Conservation (phyloP, 345 rosid species). For the Camelina hispida region DNA sequence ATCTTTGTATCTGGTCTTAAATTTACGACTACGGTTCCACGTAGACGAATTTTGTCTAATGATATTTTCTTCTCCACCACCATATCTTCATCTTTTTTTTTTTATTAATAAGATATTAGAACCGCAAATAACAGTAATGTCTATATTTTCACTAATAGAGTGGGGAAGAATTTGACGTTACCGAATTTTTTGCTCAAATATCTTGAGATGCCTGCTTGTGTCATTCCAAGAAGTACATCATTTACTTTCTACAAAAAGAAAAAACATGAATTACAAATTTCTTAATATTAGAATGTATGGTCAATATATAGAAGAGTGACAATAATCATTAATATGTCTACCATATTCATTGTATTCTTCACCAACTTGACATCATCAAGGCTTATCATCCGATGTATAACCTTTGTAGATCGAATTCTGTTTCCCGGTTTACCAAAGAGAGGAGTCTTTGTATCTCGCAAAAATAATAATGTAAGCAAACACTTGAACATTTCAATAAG, state of each 20-base stretch:
- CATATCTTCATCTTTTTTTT: slow-evolving; percentile 27
- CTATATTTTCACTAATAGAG: neutral
- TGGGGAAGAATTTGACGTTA: slow-evolving; percentile 23
- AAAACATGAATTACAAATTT: neutral
- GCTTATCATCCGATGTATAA: slow-evolving; percentile 51
- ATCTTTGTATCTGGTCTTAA: slow-evolving; percentile 56
- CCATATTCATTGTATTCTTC: slow-evolving; percentile 36
- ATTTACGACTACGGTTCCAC: slow-evolving; percentile 49
- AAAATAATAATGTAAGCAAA: slow-evolving; percentile 45
- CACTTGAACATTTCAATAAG: slow-evolving; percentile 46
- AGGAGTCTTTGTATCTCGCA: slow-evolving; percentile 58
- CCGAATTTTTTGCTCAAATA: slow-evolving; percentile 58
- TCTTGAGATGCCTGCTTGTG: slow-evolving; percentile 65
- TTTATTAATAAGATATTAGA: no score
- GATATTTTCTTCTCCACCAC: neutral
- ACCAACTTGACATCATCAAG: slow-evolving; percentile 65
- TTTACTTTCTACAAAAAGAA: slow-evolving; percentile 59
- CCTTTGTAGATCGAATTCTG: slow-evolving; percentile 12
- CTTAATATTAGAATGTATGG: no score
- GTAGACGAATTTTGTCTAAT: slow-evolving; percentile 8
- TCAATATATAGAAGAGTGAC: no score
- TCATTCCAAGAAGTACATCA: slow-evolving; percentile 66
- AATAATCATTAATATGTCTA: neutral
- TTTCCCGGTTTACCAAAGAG: slow-evolving; percentile 33
- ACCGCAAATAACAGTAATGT: no score